Conservation (phyloP, 805 yeast genomes). For the Yamadazyma endophytica region DNA sequence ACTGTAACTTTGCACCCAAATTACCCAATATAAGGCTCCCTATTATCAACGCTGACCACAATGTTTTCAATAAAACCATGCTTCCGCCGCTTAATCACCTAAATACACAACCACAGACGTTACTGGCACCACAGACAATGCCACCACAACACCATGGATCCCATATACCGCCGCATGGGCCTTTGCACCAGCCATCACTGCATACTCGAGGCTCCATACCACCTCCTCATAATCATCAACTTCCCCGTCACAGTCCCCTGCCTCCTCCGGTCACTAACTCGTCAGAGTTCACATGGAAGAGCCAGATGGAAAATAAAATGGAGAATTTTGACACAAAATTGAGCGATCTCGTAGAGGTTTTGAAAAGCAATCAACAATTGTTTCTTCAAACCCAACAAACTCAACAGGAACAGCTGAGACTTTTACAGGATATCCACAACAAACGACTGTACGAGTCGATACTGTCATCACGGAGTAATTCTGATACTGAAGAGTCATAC, state of each 20-base stretch:
- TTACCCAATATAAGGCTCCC: constrained; percentile 40
- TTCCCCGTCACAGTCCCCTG: not conserved
- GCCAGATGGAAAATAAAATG: constrained; percentile 31
- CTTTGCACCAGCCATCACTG: not conserved
- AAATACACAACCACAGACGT: not conserved
- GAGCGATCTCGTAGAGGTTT: constrained; percentile 31
- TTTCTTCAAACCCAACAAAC: constrained; percentile 18
- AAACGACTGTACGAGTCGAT: not conserved
- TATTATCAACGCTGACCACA: constrained; percentile 7
- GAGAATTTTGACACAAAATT: constrained; percentile 34
- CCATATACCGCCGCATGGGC: constrained; percentile 1
- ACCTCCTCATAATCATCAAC: not conserved
- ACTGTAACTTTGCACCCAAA: constrained; percentile 54
- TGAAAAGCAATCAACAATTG: constrained; percentile 28
- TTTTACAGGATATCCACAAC: constrained; percentile 5
- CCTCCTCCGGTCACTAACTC: not conserved
- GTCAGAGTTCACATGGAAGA: constrained; percentile 21
- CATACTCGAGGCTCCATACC: not conserved
- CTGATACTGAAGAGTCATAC: constrained; percentile 1
- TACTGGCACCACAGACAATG: not conserved
- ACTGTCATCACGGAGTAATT: not conserved
- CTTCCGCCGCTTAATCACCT: constrained; percentile 11
- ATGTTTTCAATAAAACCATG: constrained; percentile 5
- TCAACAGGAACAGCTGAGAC: constrained; percentile 6
- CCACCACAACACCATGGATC: not conserved